A percentile compares a stretch with the other conserved stretches of the same genome.
Conservation (phyloP, 2,329 filamentous ascomycete species). For the Trichoderma citrinoviride region DNA sequence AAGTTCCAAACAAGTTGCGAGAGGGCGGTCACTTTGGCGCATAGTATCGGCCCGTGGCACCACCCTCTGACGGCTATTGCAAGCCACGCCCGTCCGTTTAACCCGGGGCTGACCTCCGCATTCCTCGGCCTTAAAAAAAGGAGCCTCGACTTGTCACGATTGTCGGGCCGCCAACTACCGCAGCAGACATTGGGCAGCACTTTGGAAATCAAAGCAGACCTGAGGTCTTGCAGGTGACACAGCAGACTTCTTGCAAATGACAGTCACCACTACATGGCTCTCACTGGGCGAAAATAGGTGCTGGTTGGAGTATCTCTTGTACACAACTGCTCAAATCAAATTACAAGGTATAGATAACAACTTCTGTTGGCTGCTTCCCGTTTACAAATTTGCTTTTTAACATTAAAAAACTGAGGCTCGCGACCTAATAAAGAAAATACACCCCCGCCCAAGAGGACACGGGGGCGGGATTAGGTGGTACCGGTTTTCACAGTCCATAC, state of each 20-base stretch:
- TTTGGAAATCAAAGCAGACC: not conserved
- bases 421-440: constrained; percentile 42
- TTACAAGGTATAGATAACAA: constrained; percentile 22
- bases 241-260: too few relatives aligned
- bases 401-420: constrained; percentile 40
- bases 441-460: constrained; percentile 33
- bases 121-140: constrained; percentile 9
- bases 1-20: not conserved
- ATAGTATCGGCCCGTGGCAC: constrained; percentile 22
- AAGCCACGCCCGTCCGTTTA: not conserved
- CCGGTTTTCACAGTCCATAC: constrained; percentile 21
- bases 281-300: not conserved
- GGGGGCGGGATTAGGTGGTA: constrained; percentile 32
- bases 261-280: not conserved
- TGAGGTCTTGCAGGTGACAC: too few relatives aligned
- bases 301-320: not conserved
- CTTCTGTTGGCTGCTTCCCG: constrained; percentile 24
- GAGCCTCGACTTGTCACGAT: not conserved
- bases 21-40: constrained; percentile 16
- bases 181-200: too few relatives aligned
- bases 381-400: constrained; percentile 36
- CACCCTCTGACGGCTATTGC: constrained; percentile 10
- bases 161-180: constrained; percentile 9
- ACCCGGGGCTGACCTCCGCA: constrained; percentile 9
- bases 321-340: constrained; percentile 15